Percentiles rank a stretch among this genome's conserved stretches.
These are phyloP conservation scores for Blastocystis sp. DNA, from an alignment of 352 stramenopile species.

Conservation along the genomic window DNA sequence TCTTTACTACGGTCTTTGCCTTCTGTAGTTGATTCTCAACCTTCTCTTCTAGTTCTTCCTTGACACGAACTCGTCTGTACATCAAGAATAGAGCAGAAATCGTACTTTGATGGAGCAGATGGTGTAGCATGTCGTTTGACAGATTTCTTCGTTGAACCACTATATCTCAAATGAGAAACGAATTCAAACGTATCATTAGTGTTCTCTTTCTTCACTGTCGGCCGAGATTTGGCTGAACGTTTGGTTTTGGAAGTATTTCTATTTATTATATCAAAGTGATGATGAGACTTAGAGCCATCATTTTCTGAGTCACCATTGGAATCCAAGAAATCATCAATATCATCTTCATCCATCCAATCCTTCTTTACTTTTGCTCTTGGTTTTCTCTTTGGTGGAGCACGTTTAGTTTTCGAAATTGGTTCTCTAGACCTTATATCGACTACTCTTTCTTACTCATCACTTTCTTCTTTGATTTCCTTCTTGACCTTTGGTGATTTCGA, in stretches of 20 bases:
- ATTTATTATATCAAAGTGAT: constrained; percentile 74
- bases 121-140: constrained; percentile 56
- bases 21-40: constrained; percentile 63
- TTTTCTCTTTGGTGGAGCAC: background rate
- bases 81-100: background rate
- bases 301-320: constrained; percentile 65
- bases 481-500: constrained; percentile 25
- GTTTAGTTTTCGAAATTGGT: constrained; percentile 33
- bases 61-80: background rate
- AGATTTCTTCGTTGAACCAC: constrained; percentile 20
- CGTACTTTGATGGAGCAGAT: background rate
- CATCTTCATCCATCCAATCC: constrained; percentile 49
- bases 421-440: constrained; percentile 21
- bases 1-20: constrained; percentile 50
- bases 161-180: no score
- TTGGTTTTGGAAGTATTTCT: constrained; percentile 47
- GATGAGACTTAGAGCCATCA: constrained; percentile 75
- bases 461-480: constrained; percentile 23
- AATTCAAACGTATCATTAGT: constrained; percentile 48
- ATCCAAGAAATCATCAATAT: constrained; percentile 25
- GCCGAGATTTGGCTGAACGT: background rate
- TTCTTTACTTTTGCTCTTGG: constrained; percentile 8
- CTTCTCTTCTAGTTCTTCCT: constrained; percentile 64
- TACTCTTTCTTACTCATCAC: background rate
- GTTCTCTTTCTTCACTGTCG: constrained; percentile 58